Base-by-base conservation (phyloP, 2,329 filamentous ascomycete species). In the Fusarium redolens region DNA sequence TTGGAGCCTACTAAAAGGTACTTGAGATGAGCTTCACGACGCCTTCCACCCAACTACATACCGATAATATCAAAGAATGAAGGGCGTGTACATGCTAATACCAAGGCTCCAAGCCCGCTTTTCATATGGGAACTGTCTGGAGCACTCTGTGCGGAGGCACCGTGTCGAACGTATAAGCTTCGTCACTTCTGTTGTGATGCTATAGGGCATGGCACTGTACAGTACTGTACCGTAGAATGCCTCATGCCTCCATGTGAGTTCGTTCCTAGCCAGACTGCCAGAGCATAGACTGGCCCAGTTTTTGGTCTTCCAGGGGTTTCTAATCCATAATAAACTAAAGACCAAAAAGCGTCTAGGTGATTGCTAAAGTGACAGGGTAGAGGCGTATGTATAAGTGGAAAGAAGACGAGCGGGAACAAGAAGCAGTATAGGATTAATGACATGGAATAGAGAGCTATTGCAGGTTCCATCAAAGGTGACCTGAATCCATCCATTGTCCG, bases 301-400 rank as follows among this genome's bases (percentile, higher is more conserved):
- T 69, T 68, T 59, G 63, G 58, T 30, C 41, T 40, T 54, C 43
- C 63, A 76, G 69, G 73, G 74, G 65, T 48, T 65, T 65, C 75
- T 54, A 67, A 45, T 65, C 48, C 31, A 40, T 57, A 64, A 68
- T 59, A 52, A 45, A 52, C 58, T 54, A 64, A 66, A 55, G 33
- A 62, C 47, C 31, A 57, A 59, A 65, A 45, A 37, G 33, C 25
- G 70, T 43, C 54, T 40, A 54, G 47, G 48, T 38, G 33, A 54
- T 65, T 56, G 38, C 44, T 41, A 31, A 48, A 61, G 68, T 50
- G 50, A 31, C 31, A 28, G 58, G 57, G 22, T 56, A 28, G 55
- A 54, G 68, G 67, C 33, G 66, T 64, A 64, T 40, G 54, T 64
- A 52, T 47, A 54, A 61, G 52, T 56, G 43, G 58, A 61, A 35